Conservation (phyloP, 768 basidiomycete genomes). For the Ramaria sp. region DNA sequence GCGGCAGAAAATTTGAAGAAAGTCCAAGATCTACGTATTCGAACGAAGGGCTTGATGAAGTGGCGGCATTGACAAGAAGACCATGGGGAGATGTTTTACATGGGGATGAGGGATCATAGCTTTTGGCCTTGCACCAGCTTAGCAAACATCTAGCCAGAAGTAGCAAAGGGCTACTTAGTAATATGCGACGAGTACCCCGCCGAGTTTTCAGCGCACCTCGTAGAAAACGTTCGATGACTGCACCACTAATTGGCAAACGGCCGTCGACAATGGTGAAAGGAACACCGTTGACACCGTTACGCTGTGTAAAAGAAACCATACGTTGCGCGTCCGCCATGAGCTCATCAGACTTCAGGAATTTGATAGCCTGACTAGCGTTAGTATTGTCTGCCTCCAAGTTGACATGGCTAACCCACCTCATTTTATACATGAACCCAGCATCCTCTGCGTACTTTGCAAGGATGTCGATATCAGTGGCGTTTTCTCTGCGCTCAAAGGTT, state of each 20-base stretch:
- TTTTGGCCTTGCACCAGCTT: too few species aligned
- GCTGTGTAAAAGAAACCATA: constrained; percentile 50
- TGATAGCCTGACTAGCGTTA: constrained; percentile 34
- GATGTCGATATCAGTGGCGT: constrained; percentile 48
- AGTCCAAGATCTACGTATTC: too few species aligned
- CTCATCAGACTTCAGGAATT: constrained; percentile 58
- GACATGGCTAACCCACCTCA: constrained; percentile 35
- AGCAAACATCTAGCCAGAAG: too few species aligned
- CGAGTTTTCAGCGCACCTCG: constrained; percentile 30
- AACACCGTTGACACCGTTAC: constrained; percentile 65
- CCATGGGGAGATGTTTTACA: too few species aligned
- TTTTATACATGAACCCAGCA: constrained; percentile 45
- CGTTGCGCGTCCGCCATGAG: constrained; percentile 51
- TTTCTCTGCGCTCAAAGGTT: constrained; percentile 55
- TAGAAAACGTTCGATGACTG: constrained; percentile 62
- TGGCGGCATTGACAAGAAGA: too few species aligned
- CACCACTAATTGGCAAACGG: constrained; percentile 68
- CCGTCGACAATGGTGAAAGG: constrained; percentile 73
- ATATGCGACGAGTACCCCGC: too few species aligned
- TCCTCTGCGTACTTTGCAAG: constrained; percentile 50
- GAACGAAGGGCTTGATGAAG: too few species aligned
- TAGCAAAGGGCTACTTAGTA: too few species aligned
- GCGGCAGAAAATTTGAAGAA: too few species aligned
- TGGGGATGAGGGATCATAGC: too few species aligned
- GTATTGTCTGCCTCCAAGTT: constrained; percentile 6